Evolutionary conservation across 495 filamentous ascomycete species (phyloP).

Genomic region (Aspergillus baeticus): DNA sequence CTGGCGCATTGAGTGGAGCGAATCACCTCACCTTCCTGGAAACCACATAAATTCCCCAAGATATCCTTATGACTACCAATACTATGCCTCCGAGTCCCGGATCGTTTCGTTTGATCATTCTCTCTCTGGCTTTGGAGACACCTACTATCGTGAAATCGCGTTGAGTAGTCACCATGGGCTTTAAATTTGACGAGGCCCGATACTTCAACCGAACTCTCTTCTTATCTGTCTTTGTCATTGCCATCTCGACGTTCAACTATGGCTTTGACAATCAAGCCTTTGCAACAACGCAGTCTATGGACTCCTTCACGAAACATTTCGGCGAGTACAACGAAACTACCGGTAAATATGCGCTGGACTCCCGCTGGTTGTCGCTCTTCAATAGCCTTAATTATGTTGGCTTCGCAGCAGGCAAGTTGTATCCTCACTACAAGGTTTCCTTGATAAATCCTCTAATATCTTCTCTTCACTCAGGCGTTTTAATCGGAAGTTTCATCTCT

Average conservation of each 20-base stretch:
- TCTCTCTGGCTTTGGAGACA: no score
- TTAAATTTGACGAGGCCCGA: background rate
- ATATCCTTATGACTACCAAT: background rate
- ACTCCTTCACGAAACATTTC: slow-evolving; percentile 28
- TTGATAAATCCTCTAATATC: no score
- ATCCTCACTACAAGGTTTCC: background rate
- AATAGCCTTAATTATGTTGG: slow-evolving; percentile 38
- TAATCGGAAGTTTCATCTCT: slow-evolving; percentile 7
- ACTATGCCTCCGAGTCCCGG: background rate
- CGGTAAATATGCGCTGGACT: slow-evolving; percentile 16
- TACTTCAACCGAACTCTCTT: background rate
- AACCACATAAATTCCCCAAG: background rate
- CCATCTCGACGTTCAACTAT: slow-evolving; percentile 32
- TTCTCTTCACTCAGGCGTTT: background rate
- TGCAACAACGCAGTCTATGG: slow-evolving; percentile 33
- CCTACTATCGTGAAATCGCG: background rate
- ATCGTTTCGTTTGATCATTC: background rate
- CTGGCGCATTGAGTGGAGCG: background rate
- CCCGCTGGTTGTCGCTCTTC: slow-evolving; percentile 29
- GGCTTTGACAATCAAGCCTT: slow-evolving; percentile 36
- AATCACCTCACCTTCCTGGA: background rate
- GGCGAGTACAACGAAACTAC: slow-evolving; percentile 25
- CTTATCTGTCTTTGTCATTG: background rate
- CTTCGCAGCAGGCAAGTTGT: background rate
- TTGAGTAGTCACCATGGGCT: background rate